These are phyloP conservation scores for Penicillium daleae DNA, from an alignment of 495 filamentous ascomycete genomes.

Conservation along the genomic window DNA sequence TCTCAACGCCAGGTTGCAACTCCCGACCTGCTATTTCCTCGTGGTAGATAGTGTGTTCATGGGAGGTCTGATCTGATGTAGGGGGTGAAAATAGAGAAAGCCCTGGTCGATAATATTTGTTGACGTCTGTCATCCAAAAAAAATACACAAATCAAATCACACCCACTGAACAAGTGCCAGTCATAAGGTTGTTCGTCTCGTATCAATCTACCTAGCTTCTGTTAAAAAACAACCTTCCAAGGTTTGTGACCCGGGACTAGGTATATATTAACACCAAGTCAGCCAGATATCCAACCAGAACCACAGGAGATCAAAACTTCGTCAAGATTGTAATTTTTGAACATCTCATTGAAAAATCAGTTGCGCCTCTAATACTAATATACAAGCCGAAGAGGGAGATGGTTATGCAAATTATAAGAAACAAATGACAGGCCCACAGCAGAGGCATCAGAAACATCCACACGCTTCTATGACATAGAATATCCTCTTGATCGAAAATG, in stretches of 20 bases:
- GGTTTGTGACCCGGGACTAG: too few species aligned
- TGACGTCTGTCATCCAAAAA: neutral
- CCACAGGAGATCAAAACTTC: neutral
- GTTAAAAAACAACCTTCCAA: too few species aligned
- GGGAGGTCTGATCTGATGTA: neutral
- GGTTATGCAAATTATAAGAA: slow-evolving; percentile 26
- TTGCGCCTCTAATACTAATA: slow-evolving; percentile 38
- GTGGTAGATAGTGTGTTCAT: neutral
- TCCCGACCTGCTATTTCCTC: neutral
- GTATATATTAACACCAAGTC: too few species aligned
- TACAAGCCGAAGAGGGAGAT: slow-evolving; percentile 35
- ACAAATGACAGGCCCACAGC: slow-evolving; percentile 20
- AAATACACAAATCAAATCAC: slow-evolving; percentile 1
- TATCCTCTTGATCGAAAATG: slow-evolving; percentile 7
- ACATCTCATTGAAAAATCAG: slow-evolving; percentile 21
- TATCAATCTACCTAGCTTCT: too few species aligned
- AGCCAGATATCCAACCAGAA: neutral
- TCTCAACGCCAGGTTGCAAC: neutral
- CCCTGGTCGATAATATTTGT: neutral
- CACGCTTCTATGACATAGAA: slow-evolving; percentile 26
- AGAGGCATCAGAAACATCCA: slow-evolving; percentile 23
- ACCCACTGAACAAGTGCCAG: slow-evolving; percentile 4
- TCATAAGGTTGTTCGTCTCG: too few species aligned
- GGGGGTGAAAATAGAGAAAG: neutral
- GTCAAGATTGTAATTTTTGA: slow-evolving; percentile 18